Evolutionary conservation across 495 filamentous ascomycete genomes (phyloP).

Genomic region (Pseudoneurospora amorphoporcata): DNA sequence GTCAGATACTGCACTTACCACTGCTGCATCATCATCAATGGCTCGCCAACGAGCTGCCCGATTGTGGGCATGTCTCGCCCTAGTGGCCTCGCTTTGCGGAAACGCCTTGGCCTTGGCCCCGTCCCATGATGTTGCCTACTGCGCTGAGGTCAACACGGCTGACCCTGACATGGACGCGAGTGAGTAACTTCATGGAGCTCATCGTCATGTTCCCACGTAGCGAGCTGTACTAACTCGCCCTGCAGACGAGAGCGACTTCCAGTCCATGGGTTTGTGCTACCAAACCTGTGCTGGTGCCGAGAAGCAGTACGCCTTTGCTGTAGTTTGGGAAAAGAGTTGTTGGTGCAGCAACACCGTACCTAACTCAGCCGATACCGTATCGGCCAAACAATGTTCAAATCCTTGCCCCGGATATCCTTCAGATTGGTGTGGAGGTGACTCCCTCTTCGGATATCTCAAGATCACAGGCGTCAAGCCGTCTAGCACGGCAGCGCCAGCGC

Average conservation of each 20-base stretch:
- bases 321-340: constrained; percentile 28
- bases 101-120: constrained; percentile 9
- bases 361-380: constrained; percentile 18
- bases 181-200: neutral
- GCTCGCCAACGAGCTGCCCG: constrained; percentile 10
- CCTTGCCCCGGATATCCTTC: constrained; percentile 31
- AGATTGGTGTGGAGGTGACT: constrained; percentile 32
- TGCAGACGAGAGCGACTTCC: constrained; percentile 30
- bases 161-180: constrained; percentile 1
- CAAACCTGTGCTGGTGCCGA: constrained; percentile 20
- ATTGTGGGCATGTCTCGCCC: constrained; percentile 11
- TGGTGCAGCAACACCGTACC: constrained; percentile 37
- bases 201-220: neutral
- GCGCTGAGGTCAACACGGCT: constrained; percentile 32
- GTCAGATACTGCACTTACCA: neutral
- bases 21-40: constrained; percentile 11
- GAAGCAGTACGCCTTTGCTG: constrained; percentile 25
- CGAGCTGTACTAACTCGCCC: constrained; percentile 1
- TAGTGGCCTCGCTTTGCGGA: constrained; percentile 8
- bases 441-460: constrained; percentile 31
- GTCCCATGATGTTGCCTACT: constrained; percentile 28
- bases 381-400: constrained; percentile 20
- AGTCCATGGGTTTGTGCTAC: constrained; percentile 37
- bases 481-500: constrained; percentile 15
- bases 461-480: constrained; percentile 14